Evolutionary conservation across 176 grass and related monocot species (phyloP), one percentile per base, ranked within the genome.

Genomic region (Oryza nivara): DNA sequence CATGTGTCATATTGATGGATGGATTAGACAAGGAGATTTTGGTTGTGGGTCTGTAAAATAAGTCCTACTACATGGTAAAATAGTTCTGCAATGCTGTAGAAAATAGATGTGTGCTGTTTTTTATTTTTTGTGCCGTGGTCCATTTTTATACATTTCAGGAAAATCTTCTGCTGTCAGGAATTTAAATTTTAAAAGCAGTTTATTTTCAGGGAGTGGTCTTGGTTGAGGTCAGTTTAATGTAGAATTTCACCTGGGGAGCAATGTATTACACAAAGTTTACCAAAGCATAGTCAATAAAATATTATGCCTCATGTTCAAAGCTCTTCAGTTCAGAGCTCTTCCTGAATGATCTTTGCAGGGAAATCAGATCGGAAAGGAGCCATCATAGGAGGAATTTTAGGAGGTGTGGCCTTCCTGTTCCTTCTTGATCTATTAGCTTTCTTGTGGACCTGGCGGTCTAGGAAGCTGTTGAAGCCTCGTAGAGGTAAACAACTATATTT

Each of bases 321-420:
- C 68, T 64, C 20, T 51, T 26, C 82, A 83, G 23, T 81, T 70
- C 11, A 68, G 36, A 47, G 11, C 61, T 64, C 20, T 51, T 20
- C 79, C 80, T 83, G 47, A 48, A 89, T 86, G 66, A 75, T 71
- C 35, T 9, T 66, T 83, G 68, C 70, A 97, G 89, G 76, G 64
- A 92, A 84, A 70, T 94, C 94, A 52, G 87, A 75, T 41, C 41
- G n/a, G 14, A 91, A 88, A 51, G 58, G 80, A 58, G 94, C 80
- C n/a, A 85, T 94, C 51, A 90, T 89, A 74, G 94, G 89, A 90
- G 92, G 82, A 65, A 68, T 92, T 81, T 26, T 80, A 2, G 92
- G 91, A 75, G 94, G 85, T 78, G 76, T 81, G 47, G 77, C 80
- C 54, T 75, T 88, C 66, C 30, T 94, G 14, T 74, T 92, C 65